Evolutionary conservation across 495 filamentous ascomycete species (phyloP).

Genomic region (Hypoxylon lienhwacheense): DNA sequence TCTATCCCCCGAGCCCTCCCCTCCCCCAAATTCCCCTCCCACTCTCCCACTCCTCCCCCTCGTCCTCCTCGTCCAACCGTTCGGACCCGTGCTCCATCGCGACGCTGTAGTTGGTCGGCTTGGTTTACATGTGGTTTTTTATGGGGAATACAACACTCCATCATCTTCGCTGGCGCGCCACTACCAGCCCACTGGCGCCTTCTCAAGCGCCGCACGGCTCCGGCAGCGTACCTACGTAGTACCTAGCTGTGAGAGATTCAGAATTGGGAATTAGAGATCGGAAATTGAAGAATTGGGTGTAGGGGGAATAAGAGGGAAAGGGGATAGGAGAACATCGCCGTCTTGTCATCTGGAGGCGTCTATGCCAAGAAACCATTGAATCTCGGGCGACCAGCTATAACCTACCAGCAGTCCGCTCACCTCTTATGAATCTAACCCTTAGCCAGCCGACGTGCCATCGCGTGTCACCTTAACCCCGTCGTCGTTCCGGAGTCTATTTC

Average conservation of each 20-base stretch:
- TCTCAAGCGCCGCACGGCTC: slow-evolving; percentile 31
- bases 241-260: slow-evolving; percentile 6
- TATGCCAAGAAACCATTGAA: slow-evolving; percentile 28
- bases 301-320: background rate
- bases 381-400: slow-evolving; percentile 21
- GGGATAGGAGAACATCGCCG: background rate
- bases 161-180: slow-evolving; percentile 30
- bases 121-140: slow-evolving; percentile 33
- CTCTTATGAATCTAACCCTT: slow-evolving; percentile 17
- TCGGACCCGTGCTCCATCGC: slow-evolving; percentile 46
- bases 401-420: slow-evolving; percentile 13
- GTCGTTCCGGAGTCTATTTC: slow-evolving; percentile 6
- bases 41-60: too few relatives aligned
- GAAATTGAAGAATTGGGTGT: too few relatives aligned
- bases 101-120: slow-evolving; percentile 44
- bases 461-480: slow-evolving; percentile 22
- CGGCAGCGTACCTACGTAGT: too few relatives aligned
- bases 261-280: too few relatives aligned
- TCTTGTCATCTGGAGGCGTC: slow-evolving; percentile 1
- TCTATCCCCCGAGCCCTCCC: slow-evolving; percentile 22
- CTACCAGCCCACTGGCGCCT: slow-evolving; percentile 30
- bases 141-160: slow-evolving; percentile 33
- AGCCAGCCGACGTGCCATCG: slow-evolving; percentile 25
- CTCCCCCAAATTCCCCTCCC: too few relatives aligned
- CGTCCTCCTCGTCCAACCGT: slow-evolving; percentile 48